Evolutionary conservation across 805 yeast genomes (phyloP).

Genomic region (Teunomyces funiuensis): DNA sequence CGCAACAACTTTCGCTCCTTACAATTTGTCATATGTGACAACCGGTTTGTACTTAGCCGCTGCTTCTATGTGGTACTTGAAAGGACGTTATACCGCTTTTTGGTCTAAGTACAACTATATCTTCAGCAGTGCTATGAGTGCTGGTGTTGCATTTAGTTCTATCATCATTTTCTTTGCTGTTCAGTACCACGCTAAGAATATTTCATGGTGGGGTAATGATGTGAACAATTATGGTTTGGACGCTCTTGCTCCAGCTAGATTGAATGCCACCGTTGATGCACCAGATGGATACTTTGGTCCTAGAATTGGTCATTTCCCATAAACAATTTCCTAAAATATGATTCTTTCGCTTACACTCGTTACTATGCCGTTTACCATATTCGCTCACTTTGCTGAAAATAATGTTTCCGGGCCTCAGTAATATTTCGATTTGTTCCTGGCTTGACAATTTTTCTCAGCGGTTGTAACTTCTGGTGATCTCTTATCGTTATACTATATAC

Average conservation of each 20-base stretch:
- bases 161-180: conserved; percentile 36
- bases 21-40: conserved; percentile 28
- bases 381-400: too few species aligned
- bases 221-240: neutral
- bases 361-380: too few species aligned
- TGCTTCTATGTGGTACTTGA: conserved; percentile 27
- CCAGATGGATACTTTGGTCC: conserved; percentile 40
- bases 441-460: too few species aligned
- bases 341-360: too few species aligned
- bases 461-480: too few species aligned
- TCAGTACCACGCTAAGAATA: conserved; percentile 22
- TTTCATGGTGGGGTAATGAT: conserved; percentile 11
- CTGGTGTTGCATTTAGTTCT: conserved; percentile 32
- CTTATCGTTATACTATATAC: too few species aligned
- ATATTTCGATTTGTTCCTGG: too few species aligned
- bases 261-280: conserved; percentile 19
- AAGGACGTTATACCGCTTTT: conserved; percentile 25
- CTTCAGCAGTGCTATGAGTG: conserved; percentile 25
- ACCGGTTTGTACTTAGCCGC: conserved; percentile 24
- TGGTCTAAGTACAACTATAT: conserved; percentile 35
- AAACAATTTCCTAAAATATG: conserved; percentile 2
- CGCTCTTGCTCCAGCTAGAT: conserved; percentile 5
- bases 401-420: too few species aligned
- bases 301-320: conserved; percentile 26
- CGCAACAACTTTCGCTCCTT: conserved; percentile 27